Evolutionary conservation across 371 early-diverging fungal species (phyloP).

Genomic region (Cokeromyces recurvatus): DNA sequence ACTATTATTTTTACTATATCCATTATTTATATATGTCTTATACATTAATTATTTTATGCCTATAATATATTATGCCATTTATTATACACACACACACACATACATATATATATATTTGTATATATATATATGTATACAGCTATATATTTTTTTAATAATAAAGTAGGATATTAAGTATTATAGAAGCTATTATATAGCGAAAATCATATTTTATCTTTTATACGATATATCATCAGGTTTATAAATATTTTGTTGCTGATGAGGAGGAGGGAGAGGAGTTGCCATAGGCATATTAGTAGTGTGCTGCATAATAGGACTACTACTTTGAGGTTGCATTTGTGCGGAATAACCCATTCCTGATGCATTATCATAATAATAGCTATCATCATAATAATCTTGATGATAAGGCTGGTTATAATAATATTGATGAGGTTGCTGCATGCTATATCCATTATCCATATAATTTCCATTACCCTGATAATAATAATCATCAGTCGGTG

Average conservation of each 20-base stretch:
- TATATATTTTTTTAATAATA: no score
- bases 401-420: constrained; percentile 18
- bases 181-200: no score
- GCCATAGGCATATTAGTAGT: not conserved
- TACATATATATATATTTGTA: no score
- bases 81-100: no score
- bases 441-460: constrained; percentile 16
- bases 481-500: constrained; percentile 10
- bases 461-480: constrained; percentile 13
- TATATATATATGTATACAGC: no score
- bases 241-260: constrained; percentile 10
- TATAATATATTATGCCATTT: no score
- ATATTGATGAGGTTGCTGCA: constrained; percentile 15
- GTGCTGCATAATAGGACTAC: not conserved
- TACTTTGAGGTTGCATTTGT: constrained; percentile 11
- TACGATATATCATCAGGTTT: constrained; percentile 23
- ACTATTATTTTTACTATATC: not conserved
- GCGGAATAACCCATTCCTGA: constrained; percentile 13
- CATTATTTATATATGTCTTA: constrained; percentile 1
- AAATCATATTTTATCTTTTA: no score
- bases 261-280: not conserved
- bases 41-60: no score
- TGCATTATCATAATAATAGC: constrained; percentile 26
- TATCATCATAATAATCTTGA: constrained; percentile 30
- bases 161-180: no score